phyloP scores from a whole-genome alignment of 495 filamentous ascomycete species.

The Penicillium egyptiacum region DNA sequence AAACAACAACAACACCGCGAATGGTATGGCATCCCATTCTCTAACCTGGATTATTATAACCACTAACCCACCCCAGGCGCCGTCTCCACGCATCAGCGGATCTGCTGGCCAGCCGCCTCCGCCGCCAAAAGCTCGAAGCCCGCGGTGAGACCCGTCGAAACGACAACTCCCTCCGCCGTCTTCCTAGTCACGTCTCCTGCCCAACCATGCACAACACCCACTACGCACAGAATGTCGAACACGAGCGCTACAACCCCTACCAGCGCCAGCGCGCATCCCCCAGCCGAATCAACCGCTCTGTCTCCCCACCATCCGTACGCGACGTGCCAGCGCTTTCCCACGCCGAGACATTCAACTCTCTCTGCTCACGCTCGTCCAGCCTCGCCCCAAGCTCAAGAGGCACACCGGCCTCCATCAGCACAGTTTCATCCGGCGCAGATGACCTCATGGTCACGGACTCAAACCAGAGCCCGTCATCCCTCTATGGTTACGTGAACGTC shows the following conservation, averaged over 20 bases:
- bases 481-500: slow-evolving; percentile 39
- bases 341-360: slow-evolving; percentile 44
- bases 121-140: slow-evolving; percentile 42
- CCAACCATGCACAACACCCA: slow-evolving; percentile 36
- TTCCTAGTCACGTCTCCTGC: slow-evolving; percentile 36
- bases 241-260: slow-evolving; percentile 41
- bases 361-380: slow-evolving; percentile 52
- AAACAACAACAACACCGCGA: slow-evolving; percentile 44
- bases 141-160: slow-evolving; percentile 27
- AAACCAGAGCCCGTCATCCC: slow-evolving; percentile 35
- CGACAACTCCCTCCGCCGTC: slow-evolving; percentile 24
- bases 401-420: slow-evolving; percentile 45
- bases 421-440: slow-evolving; percentile 40
- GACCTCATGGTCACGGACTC: slow-evolving; percentile 40
- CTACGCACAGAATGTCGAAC: slow-evolving; percentile 33
- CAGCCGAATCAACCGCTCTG: slow-evolving; percentile 38
- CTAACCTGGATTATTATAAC: background rate
- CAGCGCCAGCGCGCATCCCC: slow-evolving; percentile 41
- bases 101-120: slow-evolving; percentile 42
- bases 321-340: slow-evolving; percentile 50
- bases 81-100: slow-evolving; percentile 45
- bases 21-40: slow-evolving; percentile 24
- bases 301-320: slow-evolving; percentile 51
- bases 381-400: slow-evolving; percentile 43
- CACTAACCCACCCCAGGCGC: slow-evolving; percentile 24